Evolutionary conservation across 352 stramenopile species (phyloP), one percentile per base, ranked within the genome.

Genomic region (Phytophthora litchii): DNA sequence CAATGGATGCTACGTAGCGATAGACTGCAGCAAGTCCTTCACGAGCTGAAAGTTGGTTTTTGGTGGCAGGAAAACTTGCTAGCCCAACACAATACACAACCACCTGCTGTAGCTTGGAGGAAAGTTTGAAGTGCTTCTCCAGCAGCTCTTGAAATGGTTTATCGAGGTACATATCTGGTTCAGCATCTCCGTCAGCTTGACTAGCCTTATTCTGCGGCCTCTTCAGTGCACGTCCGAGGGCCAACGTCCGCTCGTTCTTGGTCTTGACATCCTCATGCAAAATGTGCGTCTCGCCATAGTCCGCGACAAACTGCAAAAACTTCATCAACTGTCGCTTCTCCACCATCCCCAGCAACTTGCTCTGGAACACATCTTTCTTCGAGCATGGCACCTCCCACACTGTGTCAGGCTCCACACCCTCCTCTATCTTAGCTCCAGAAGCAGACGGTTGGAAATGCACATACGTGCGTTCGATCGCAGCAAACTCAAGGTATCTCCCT

Each of bases 241-340:
- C 82, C 7, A 97, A 50, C 0, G 81, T 78, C 0, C 83, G 81
- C 58, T 97, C 89, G 66, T 97, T 97, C 31, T 89, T 86, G n/a
- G 78, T 92, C 41, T 67, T 77, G 0, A 95, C 81, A 25, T 94
- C 88, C 41, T 92, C 72, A 32, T 82, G 75, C 3, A 76, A 62
- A 68, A 92, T 83, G 46, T 86, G 68, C 19, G 76, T 88, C 63
- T 90, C 81, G 4, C 82, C 80, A 40, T 92, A 92, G 66, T 97
- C 89, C 1, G 88, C 88, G 20, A 89, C 84, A 44, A 94, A 96
- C 67, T 96, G 89, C 21, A 96, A 41, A 43, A 97, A 97, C 58
- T 94, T 94, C 89, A 97, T 97, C 51, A 97, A 59, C 60, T 88
- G 76, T 1, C 89, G 82, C 54, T 97, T 97, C 60, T 97, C 89